Evolutionary conservation across 2,329 filamentous ascomycete genomes (phyloP), one percentile per base, ranked within the genome.

Genomic region (Orbilia javanica): DNA sequence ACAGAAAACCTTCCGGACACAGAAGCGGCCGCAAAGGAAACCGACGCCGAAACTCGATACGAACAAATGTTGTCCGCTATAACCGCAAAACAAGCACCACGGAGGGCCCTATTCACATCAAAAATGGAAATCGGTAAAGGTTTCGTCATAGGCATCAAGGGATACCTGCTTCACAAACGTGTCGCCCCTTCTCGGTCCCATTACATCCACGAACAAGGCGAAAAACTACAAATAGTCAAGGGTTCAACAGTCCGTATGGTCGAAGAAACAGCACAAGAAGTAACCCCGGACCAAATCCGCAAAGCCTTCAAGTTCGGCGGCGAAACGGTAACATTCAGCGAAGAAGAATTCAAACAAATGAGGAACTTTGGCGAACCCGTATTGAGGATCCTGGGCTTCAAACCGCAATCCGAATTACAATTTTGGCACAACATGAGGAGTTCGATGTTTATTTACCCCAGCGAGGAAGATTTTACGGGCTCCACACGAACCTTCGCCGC

Each of bases 291-390:
- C 2, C 94, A 98, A 82, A 89, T 96, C 20, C 92, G 92, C 75
- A 97, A 96, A 84, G 96, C 95, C 0, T 99, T 96, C 86, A 97
- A 96, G 82, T 98, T 98, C 82, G 96, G 95, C 11, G 94, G 93
- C 44, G 93, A 97, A 80, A 93, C 93, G 57, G 89, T 99, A 55
- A 88, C 91, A 60, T 99, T 99, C 83, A 90, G 90, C 0, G 88
- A 90, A 0, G 94, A 97, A 36, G 95, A 99, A 83, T 90, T 95
- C 77, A 91, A 91, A 73, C 86, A 88, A 20, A 87, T 99, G 74
- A 90, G 91, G 79, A 86, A 93, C 80, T 97, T 97, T 81, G 95
- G 94, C 1, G 88, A 92, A 0, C 93, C 93, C 0, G 87, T 93
- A 11, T 92, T 99, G 71, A 91, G 94, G 4, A 92, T 99, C 80